A percentile compares a stretch with the other conserved stretches of the same genome.
phyloP scores from a whole-genome alignment of 352 stramenopile species.

The Phytopythium delawarense region DNA sequence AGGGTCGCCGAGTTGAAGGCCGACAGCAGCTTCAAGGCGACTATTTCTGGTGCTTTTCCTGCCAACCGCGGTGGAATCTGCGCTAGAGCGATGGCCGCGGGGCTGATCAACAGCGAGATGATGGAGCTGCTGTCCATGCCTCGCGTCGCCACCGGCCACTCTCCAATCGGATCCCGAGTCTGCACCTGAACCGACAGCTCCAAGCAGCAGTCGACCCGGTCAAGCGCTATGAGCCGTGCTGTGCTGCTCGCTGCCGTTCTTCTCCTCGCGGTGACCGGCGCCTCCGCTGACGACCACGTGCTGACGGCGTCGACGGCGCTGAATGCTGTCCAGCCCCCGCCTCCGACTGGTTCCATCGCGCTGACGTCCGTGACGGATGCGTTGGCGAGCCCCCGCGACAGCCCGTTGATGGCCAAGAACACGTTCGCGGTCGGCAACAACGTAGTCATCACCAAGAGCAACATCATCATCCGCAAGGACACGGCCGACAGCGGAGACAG shows the following conservation, averaged over 20 bases:
- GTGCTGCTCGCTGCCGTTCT: not conserved
- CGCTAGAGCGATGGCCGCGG: not conserved
- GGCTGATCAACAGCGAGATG: not conserved
- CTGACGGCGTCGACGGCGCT: not conserved
- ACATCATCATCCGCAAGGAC: slow-evolving; percentile 10
- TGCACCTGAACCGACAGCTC: not conserved
- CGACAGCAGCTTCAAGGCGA: not conserved
- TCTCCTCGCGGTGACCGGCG: not conserved
- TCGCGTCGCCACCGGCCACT: not conserved
- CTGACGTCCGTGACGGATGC: slow-evolving; percentile 1
- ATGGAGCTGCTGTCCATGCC: not conserved
- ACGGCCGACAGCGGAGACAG: not conserved
- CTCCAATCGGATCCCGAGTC: not conserved
- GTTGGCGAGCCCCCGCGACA: not conserved
- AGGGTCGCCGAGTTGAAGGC: not conserved
- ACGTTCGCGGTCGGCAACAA: slow-evolving; percentile 7
- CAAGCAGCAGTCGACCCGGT: not conserved
- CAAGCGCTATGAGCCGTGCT: not conserved
- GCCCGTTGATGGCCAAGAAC: slow-evolving; percentile 4
- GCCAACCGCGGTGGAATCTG: not conserved
- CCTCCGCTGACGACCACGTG: not conserved
- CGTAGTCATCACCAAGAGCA: slow-evolving; percentile 9
- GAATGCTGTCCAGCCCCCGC: not conserved
- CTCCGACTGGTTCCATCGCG: not conserved
- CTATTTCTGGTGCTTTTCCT: slow-evolving; percentile 4